Conservation (phyloP, 352 stramenopile species). For the Sclerospora graminicola region DNA sequence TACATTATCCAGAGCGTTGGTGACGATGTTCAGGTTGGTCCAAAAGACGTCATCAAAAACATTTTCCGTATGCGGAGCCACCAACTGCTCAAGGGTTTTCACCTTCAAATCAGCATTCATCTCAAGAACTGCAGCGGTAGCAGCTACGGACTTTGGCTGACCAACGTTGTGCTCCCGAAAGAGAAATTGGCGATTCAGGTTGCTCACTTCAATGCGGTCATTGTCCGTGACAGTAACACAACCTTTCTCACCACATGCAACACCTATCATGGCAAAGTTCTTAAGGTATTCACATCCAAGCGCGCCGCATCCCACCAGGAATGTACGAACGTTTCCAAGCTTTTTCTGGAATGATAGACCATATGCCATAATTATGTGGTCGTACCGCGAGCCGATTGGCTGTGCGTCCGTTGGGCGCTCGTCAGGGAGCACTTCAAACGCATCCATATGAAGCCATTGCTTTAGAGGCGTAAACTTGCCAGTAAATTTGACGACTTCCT, state of each 20-base stretch:
- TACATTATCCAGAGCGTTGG: slow-evolving; percentile 99
- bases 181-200: slow-evolving; percentile 81
- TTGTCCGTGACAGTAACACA: slow-evolving; percentile 81
- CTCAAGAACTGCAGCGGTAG: slow-evolving; percentile 54
- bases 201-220: slow-evolving; percentile 83
- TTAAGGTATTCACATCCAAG: slow-evolving; percentile 82
- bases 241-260: slow-evolving; percentile 67
- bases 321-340: slow-evolving; percentile 61
- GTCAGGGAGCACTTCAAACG: slow-evolving; percentile 68
- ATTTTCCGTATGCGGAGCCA: slow-evolving; percentile 72
- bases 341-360: slow-evolving; percentile 61
- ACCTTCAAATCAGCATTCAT: slow-evolving; percentile 77
- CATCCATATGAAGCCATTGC: slow-evolving; percentile 80
- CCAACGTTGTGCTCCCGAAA: slow-evolving; percentile 83
- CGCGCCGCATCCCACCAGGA: slow-evolving; percentile 73
- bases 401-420: slow-evolving; percentile 39
- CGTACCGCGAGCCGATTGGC: slow-evolving; percentile 61
- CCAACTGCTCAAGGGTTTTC: slow-evolving; percentile 72
- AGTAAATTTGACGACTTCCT: slow-evolving; percentile 86
- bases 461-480: slow-evolving; percentile 81
- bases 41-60: slow-evolving; percentile 78
- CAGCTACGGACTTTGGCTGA: slow-evolving; percentile 75
- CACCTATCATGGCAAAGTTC: slow-evolving; percentile 79
- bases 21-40: slow-evolving; percentile 87
- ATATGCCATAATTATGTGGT: slow-evolving; percentile 68